These are phyloP conservation scores for Vitis labrusca DNA, from an alignment of 164 flowering plant species.

Conservation along the genomic window DNA sequence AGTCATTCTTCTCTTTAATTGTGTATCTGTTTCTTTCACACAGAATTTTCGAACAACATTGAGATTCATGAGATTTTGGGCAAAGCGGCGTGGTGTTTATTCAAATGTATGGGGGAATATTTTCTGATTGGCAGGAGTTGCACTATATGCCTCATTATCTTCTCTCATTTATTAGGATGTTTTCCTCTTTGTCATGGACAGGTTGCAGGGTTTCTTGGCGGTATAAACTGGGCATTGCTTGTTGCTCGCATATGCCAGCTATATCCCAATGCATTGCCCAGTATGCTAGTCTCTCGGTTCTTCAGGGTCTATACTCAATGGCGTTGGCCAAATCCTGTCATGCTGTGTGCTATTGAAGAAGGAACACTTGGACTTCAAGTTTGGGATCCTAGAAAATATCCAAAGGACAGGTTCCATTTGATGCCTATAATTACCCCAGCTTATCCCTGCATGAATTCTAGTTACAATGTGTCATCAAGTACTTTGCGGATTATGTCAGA, in stretches of 20 bases:
- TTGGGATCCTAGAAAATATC: conserved; percentile 91
- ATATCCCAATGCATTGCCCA: conserved; percentile 60
- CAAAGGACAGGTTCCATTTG: conserved; percentile 61
- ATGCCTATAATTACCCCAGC: conserved; percentile 99
- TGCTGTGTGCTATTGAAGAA: conserved; percentile 72
- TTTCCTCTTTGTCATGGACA: conserved; percentile 14
- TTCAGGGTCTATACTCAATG: conserved; percentile 59
- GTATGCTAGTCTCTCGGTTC: conserved; percentile 56
- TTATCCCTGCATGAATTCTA: conserved; percentile 96
- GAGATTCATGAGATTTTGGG: conserved; percentile 93
- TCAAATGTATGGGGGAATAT: conserved; percentile 66
- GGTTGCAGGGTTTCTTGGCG: conserved; percentile 70
- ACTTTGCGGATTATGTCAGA: conserved; percentile 84
- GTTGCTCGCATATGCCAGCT: conserved; percentile 65
- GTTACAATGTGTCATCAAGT: conserved; percentile 92
- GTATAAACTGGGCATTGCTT: conserved; percentile 63
- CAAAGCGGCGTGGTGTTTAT: conserved; percentile 92
- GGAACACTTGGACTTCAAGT: conserved; percentile 71
- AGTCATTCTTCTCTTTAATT: neutral
- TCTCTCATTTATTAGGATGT: neutral
- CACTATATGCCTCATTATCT: neutral
- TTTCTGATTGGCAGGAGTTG: neutral
- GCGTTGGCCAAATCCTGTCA: conserved; percentile 70
- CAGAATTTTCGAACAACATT: conserved; percentile 85
- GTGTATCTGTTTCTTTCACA: conserved; percentile 14